Percentiles rank a stretch among this genome's conserved stretches.
Evolutionary conservation across 495 filamentous ascomycete species (phyloP).

Genomic region (Penicillium egyptiacum): DNA sequence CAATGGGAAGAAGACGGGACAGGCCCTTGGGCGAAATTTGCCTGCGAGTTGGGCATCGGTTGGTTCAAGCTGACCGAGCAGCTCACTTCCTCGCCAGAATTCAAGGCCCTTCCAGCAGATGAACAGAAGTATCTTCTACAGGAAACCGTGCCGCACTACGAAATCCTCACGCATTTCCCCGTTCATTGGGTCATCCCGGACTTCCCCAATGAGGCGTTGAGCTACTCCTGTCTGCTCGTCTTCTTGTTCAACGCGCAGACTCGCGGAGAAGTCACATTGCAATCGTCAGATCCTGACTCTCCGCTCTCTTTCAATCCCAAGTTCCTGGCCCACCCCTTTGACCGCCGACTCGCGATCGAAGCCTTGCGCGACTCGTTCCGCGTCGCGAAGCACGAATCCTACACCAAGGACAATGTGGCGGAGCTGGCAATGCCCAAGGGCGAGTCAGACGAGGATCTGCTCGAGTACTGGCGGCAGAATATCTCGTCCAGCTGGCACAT

Average conservation of each 20-base stretch:
- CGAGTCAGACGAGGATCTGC: constrained; percentile 53
- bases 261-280: constrained; percentile 52
- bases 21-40: constrained; percentile 40
- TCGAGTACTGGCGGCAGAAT: constrained; percentile 47
- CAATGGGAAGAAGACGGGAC: constrained; percentile 50
- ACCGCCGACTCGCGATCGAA: constrained; percentile 54
- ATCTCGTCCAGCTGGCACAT: constrained; percentile 44
- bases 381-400: constrained; percentile 24
- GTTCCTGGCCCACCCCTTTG: constrained; percentile 55
- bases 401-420: constrained; percentile 27
- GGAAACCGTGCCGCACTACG: constrained; percentile 46
- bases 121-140: constrained; percentile 37
- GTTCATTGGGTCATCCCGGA: constrained; percentile 32
- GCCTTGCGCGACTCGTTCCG: constrained; percentile 47
- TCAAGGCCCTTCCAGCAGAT: constrained; percentile 38
- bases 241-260: constrained; percentile 32
- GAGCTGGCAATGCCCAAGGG: constrained; percentile 43
- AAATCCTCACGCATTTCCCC: constrained; percentile 36
- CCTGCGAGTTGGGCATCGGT: constrained; percentile 47
- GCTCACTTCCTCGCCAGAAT: constrained; percentile 38
- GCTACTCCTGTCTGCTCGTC: constrained; percentile 24
- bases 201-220: constrained; percentile 24
- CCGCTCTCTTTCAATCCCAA: constrained; percentile 54
- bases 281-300: constrained; percentile 50
- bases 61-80: constrained; percentile 50